Percentiles rank a stretch among this genome's conserved stretches.
phyloP scores from a whole-genome alignment of 306 rosid genomes.

The Trifolium fragiferum region DNA sequence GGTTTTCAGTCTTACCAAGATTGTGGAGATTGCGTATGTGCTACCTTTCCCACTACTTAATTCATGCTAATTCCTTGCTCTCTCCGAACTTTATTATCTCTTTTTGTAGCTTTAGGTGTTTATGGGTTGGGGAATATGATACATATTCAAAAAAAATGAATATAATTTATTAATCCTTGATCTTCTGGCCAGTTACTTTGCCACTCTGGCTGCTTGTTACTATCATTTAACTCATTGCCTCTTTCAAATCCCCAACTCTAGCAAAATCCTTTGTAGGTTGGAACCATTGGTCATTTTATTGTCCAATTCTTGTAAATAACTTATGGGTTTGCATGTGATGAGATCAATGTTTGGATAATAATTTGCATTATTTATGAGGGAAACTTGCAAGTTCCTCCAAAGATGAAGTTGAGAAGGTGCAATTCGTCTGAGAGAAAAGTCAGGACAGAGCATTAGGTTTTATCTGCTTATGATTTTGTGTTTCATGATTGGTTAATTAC shows the following conservation, averaged over 20 bases:
- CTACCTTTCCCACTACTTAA: conserved; percentile 36
- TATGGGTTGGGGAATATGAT: conserved; percentile 17
- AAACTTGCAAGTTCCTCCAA: conserved; percentile 24
- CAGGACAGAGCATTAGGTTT: conserved; percentile 24
- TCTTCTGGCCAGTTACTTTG: conserved; percentile 24
- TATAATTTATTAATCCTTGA: conserved; percentile 12
- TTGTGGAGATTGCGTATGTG: conserved; percentile 98
- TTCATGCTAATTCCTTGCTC: conserved; percentile 26
- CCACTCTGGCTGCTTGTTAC: not conserved
- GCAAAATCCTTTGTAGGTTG: conserved; percentile 25
- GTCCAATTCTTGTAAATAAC: conserved; percentile 11
- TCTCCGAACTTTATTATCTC: conserved; percentile 25
- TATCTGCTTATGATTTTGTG: conserved; percentile 17
- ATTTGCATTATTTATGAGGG: conserved; percentile 16
- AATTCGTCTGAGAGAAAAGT: not conserved
- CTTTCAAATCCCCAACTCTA: conserved; percentile 19
- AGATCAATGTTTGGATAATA: conserved; percentile 12
- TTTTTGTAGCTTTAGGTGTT: not conserved
- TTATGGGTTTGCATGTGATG: conserved; percentile 18
- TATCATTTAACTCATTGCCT: conserved; percentile 30
- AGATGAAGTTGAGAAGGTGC: conserved; percentile 33
- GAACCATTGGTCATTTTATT: conserved; percentile 26
- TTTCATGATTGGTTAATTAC: conserved; percentile 27
- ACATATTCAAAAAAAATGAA: conserved; percentile 3
- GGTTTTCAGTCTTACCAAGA: conserved; percentile 98